phyloP scores from a whole-genome alignment of 2,329 filamentous ascomycete genomes.

The Diaporthe destruens region DNA sequence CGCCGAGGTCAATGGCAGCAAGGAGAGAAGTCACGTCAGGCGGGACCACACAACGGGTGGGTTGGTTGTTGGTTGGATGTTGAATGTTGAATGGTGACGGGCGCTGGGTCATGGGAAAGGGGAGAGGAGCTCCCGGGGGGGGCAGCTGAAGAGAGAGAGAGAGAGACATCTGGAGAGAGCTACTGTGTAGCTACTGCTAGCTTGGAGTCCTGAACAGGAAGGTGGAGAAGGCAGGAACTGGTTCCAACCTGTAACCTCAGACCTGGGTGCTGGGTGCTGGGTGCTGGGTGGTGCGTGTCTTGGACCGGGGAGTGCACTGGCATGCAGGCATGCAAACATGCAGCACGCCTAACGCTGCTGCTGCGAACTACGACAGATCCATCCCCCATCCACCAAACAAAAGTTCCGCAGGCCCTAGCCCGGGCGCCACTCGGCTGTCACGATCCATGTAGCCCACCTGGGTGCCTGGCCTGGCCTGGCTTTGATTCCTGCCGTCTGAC shows the following conservation, averaged over 20 bases:
- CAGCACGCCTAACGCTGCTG: no score
- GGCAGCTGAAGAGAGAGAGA: constrained; percentile 6
- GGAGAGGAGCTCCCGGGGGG: constrained; percentile 19
- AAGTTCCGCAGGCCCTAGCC: background rate
- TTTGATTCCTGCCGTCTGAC: constrained; percentile 14
- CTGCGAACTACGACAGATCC: no score
- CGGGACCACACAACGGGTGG: background rate
- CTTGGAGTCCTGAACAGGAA: constrained; percentile 32
- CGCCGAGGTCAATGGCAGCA: constrained; percentile 25
- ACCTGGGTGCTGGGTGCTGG: no score
- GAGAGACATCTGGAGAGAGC: no score
- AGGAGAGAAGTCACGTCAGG: constrained; percentile 9
- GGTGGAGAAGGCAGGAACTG: constrained; percentile 25
- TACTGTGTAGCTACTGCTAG: constrained; percentile 6
- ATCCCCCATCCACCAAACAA: background rate
- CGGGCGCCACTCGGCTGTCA: constrained; percentile 20
- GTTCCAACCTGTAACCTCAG: constrained; percentile 14
- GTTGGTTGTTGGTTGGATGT: constrained; percentile 3
- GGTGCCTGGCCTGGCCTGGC: background rate
- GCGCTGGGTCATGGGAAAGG: constrained; percentile 24
- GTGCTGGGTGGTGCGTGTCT: constrained; percentile 22
- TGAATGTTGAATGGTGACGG: background rate
- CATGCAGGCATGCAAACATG: no score
- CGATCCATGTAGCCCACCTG: background rate
- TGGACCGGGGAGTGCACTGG: background rate